Evolutionary conservation across 768 basidiomycete genomes (phyloP), one percentile per base, ranked within the genome.

Genomic region (Rhodosporidiobolus sp.): DNA sequence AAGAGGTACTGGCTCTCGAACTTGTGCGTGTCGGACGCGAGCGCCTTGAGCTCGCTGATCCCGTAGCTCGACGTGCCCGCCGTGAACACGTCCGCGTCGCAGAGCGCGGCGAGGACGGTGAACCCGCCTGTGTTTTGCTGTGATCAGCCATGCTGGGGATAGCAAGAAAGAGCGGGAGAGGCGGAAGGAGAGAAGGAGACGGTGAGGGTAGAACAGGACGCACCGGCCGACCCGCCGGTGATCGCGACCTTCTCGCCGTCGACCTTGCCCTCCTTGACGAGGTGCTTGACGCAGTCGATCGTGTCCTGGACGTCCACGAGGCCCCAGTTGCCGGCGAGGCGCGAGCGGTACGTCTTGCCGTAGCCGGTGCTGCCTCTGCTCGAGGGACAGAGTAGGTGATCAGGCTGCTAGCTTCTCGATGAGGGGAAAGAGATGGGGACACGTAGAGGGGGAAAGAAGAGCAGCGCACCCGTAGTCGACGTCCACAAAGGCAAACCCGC

Each of bases 341-440:
- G 85, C 64, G 85, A 84, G 68, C 82, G 82, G 72, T 90, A 92
- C 55, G 83, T 81, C 8, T 88, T 85, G 0, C 91, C 91, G 77
- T 88, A 90, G 0, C 90, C 88, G 9, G 86, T 86, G 0, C 88
- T 89, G 1, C 90, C 91, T 3, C 89, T 85, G 70, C 90, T 89
- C 76, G 43, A 30, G 26, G 48, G n/a, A 17, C 19, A 8, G 20
- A 4, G n/a, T n/a, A n/a, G n/a, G n/a, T n/a, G n/a, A n/a, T 28
- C 3, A 32, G 38, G 30, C 19, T 38, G 56, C 19, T 66, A 35
- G 52, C 20, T n/a, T 8, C 12, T 3, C 34, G n/a, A 56, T 43
- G 43, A 43, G 11, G 49, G 56, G 4, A 50, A 24, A 3, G 48
- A 35, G 26, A n/a, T 14, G 24, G 46, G 38, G 24, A 34, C 63